Evolutionary conservation across 1,284 basidiomycete genomes (phyloP), one percentile per base, ranked within the genome.

Genomic region (Ustilago trichophora): DNA sequence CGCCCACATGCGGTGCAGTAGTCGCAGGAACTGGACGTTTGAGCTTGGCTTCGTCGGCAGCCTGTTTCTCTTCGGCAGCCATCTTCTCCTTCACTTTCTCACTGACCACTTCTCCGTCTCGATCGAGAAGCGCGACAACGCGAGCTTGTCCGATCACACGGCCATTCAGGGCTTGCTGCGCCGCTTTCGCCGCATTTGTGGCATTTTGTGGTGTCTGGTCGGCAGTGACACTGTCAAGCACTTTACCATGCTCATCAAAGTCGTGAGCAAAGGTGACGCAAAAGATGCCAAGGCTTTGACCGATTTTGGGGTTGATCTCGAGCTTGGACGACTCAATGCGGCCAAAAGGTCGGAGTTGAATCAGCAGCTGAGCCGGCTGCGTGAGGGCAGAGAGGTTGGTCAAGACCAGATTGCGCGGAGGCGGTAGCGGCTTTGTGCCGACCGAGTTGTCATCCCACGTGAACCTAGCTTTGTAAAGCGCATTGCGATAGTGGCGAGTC

Each of bases 261-360:
- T 83, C 77, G 58, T 83, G 80, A 18, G 69, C 81, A 79, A 87
- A 97, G 63, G 87, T 88, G 73, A 97, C 86, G 77, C 87, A 88
- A 46, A 91, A 88, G 34, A 97, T 88, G 7, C 93, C 93, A 4
- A 97, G 85, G 13, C 90, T 87, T 62, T 88, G 89, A 12, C 93
- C 93, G 18, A 88, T 92, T 47, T 86, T 85, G 41, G 87, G 86
- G 82, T 96, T 91, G 60, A 90, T 87, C 78, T 93, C 91, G 31
- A 89, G 87, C 66, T 93, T 90, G 54, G 91, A 88, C 11, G 88
- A 86, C 10, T 85, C 76, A 71, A 95, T 85, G 11, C 84, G 80
- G 2, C 93, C 94, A 75, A 91, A 86, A 11, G 83, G 75, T 4
- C 85, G 82, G 76, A 96, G 90, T 75, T 90, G 88, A 10, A 87